Conservation (phyloP, 441 rosid genomes). For the Aquilaria agallochum region DNA sequence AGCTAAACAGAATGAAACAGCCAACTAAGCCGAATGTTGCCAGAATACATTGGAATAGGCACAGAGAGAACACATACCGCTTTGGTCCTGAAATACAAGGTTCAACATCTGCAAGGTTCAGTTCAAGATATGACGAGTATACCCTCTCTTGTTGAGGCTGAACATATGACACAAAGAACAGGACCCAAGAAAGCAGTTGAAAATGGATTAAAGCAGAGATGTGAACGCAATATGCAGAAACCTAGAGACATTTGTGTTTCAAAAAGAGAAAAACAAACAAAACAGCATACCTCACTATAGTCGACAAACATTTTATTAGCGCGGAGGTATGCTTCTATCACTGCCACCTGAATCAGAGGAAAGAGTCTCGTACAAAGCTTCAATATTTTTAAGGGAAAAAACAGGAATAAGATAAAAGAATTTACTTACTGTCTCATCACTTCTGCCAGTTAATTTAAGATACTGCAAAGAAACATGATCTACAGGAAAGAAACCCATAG, state of each 20-base stretch:
- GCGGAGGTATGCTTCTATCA: conserved; percentile 95
- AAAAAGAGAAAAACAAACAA: conserved; percentile 2
- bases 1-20: neutral
- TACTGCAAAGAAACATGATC: conserved; percentile 95
- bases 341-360: conserved; percentile 55
- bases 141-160: conserved; percentile 93
- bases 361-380: conserved; percentile 19
- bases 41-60: neutral
- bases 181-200: neutral
- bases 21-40: conserved; percentile 1
- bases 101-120: conserved; percentile 76
- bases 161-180: conserved; percentile 12
- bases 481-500: conserved; percentile 99
- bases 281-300: conserved; percentile 64
- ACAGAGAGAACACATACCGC: conserved; percentile 38
- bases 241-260: neutral
- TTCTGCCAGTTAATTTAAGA: conserved; percentile 97
- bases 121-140: conserved; percentile 87
- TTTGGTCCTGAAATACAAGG: conserved; percentile 99
- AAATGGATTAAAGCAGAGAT: neutral
- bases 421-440: conserved; percentile 86
- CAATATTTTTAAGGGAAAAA: conserved; percentile 11
- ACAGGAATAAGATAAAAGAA: neutral
- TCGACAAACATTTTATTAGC: conserved; percentile 97
- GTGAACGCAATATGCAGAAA: neutral